These are phyloP conservation scores for Neodidymelliopsis sp. DNA, from an alignment of 2,329 filamentous ascomycete genomes.

Conservation along the genomic window DNA sequence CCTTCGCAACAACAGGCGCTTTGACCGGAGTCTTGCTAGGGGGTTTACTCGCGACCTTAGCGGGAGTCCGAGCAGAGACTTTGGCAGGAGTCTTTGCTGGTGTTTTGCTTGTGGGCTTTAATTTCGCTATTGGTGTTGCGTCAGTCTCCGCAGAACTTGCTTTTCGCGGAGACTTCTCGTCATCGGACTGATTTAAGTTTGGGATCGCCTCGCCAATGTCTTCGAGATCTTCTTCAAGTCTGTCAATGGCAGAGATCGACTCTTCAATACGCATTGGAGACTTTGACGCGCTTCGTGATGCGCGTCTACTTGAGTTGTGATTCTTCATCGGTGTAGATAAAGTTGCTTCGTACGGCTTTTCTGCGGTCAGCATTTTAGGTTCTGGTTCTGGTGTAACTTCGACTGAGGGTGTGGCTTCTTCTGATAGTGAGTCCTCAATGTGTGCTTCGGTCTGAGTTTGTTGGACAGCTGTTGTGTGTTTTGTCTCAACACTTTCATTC, in stretches of 20 bases:
- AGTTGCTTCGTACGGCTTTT: slow-evolving; percentile 35
- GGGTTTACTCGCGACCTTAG: not conserved
- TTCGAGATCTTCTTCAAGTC: slow-evolving; percentile 61
- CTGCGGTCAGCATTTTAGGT: slow-evolving; percentile 38
- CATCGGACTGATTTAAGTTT: slow-evolving; percentile 40
- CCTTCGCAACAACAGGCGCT: not conserved
- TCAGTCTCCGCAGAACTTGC: slow-evolving; percentile 17
- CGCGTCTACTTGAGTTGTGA: slow-evolving; percentile 30
- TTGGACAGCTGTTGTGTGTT: slow-evolving; percentile 3
- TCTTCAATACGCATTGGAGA: slow-evolving; percentile 52
- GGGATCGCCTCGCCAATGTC: slow-evolving; percentile 53
- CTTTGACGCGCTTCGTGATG: slow-evolving; percentile 35
- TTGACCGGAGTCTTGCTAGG: not conserved
- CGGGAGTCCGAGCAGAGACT: not conserved
- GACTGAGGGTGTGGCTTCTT: slow-evolving; percentile 21
- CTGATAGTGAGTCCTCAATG: not conserved
- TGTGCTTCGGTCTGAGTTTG: slow-evolving; percentile 5
- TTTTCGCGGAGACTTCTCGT: slow-evolving; percentile 40
- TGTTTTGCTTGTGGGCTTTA: slow-evolving; percentile 16
- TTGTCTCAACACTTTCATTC: not conserved
- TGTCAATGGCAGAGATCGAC: slow-evolving; percentile 60
- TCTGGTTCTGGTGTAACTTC: slow-evolving; percentile 35
- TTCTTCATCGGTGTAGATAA: slow-evolving; percentile 30
- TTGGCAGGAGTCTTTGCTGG: not conserved
- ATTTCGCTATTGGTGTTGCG: slow-evolving; percentile 9